These are phyloP conservation scores for Saturnispora quitensis DNA, from an alignment of 805 yeast species.

Conservation along the genomic window DNA sequence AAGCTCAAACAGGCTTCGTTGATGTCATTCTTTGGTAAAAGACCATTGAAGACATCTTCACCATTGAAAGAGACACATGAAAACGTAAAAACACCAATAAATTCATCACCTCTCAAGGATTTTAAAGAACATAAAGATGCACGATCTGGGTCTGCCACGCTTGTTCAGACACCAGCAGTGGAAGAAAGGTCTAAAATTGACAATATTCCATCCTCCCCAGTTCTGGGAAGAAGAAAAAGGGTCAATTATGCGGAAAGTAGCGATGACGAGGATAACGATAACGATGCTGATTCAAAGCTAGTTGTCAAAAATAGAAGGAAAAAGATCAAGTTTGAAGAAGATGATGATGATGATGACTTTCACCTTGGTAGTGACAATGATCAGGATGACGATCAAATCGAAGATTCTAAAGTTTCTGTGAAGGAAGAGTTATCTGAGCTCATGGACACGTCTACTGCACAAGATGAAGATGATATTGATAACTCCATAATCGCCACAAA, in stretches of 20 bases:
- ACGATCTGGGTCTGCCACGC: neutral
- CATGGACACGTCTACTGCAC: slow-evolving; percentile 6
- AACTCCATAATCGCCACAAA: slow-evolving; percentile 9
- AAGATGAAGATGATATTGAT: slow-evolving; percentile 7
- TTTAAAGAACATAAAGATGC: neutral
- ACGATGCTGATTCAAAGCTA: slow-evolving; percentile 12
- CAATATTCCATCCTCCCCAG: slow-evolving; percentile 18
- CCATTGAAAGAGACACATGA: neutral
- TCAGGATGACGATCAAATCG: slow-evolving; percentile 15
- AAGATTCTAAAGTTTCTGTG: slow-evolving; percentile 7
- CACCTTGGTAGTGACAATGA: slow-evolving; percentile 16
- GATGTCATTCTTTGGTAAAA: slow-evolving; percentile 23
- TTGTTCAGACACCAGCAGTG: slow-evolving; percentile 12
- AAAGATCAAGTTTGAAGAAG: slow-evolving; percentile 13
- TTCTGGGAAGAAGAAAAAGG: slow-evolving; percentile 8
- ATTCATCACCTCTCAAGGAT: neutral
- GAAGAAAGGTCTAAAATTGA: neutral
- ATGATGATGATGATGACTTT: slow-evolving; percentile 18
- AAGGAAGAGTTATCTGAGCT: slow-evolving; percentile 12
- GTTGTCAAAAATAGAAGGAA: slow-evolving; percentile 5
- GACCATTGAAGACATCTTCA: neutral
- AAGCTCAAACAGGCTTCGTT: slow-evolving; percentile 24
- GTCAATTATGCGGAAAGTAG: slow-evolving; percentile 17
- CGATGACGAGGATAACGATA: slow-evolving; percentile 14
- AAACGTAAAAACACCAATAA: neutral